A percentile compares a stretch with the other conserved stretches of the same genome.
phyloP scores from a whole-genome alignment of 208 protist genomes.

The Acanthamoeba castellanii region DNA sequence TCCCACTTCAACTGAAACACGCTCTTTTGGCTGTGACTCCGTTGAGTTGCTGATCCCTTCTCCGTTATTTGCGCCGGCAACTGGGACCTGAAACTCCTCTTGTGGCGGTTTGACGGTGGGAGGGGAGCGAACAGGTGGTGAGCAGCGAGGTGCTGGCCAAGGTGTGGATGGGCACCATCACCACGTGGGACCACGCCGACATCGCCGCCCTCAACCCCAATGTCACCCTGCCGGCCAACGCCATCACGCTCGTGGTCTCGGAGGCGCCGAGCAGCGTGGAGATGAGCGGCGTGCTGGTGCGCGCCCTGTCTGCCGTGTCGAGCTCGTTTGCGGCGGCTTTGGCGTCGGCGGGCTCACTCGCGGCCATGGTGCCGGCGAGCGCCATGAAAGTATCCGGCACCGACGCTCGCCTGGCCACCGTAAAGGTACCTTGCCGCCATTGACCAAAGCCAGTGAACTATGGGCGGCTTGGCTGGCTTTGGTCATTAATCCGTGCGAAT shows the following conservation, averaged over 20 bases:
- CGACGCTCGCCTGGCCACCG: background rate
- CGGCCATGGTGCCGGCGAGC: background rate
- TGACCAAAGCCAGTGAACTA: too few species aligned
- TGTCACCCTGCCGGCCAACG: background rate
- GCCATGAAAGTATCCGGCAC: background rate
- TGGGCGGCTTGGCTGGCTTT: too few species aligned
- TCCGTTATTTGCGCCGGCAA: too few species aligned
- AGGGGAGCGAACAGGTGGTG: background rate
- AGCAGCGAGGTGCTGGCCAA: background rate
- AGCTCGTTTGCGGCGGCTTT: background rate
- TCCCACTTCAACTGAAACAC: too few species aligned
- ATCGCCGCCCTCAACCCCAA: conserved; percentile 7
- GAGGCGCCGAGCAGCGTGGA: background rate
- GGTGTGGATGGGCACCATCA: conserved; percentile 32
- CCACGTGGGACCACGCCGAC: conserved; percentile 29
- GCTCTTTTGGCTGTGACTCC: too few species aligned
- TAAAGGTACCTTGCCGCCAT: background rate
- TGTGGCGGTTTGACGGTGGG: too few species aligned
- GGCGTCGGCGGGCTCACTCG: background rate
- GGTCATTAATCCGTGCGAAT: background rate
- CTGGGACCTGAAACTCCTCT: too few species aligned
- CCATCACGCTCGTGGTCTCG: background rate
- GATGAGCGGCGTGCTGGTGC: conserved; percentile 8
- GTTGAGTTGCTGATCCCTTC: too few species aligned
- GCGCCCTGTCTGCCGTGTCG: background rate